A percentile compares a stretch with the other conserved stretches of the same genome.
Evolutionary conservation across 2,329 filamentous ascomycete genomes (phyloP).

Genomic region (Kalmusia sp.): DNA sequence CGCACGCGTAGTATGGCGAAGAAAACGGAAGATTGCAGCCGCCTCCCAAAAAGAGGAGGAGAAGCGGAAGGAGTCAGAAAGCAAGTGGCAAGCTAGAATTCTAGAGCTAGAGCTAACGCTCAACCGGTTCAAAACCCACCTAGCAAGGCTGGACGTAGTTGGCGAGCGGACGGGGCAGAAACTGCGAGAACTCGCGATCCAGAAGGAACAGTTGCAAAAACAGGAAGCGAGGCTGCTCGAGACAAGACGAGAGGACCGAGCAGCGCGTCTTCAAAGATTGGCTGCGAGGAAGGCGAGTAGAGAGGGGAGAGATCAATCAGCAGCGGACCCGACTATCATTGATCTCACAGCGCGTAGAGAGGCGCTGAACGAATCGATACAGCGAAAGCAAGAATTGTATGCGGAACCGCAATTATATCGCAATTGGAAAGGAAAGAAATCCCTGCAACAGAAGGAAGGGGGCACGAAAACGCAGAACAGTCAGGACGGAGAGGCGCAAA

Average conservation of each 20-base stretch:
- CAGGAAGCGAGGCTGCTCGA: background rate
- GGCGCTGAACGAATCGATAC: background rate
- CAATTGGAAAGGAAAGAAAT: too few species aligned
- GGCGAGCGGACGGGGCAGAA: too few species aligned
- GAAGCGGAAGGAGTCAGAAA: background rate
- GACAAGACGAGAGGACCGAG: background rate
- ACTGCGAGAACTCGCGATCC: too few species aligned
- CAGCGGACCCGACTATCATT: background rate
- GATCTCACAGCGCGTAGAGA: background rate
- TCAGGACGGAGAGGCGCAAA: too few species aligned
- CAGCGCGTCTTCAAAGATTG: too few species aligned
- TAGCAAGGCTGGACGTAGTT: too few species aligned
- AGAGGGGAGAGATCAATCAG: background rate
- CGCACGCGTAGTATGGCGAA: slow-evolving; percentile 5
- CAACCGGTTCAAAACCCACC: background rate
- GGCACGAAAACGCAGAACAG: too few species aligned
- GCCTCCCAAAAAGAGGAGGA: background rate
- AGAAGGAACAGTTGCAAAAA: background rate
- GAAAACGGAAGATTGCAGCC: slow-evolving; percentile 9
- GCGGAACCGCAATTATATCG: too few species aligned
- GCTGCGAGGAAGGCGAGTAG: background rate
- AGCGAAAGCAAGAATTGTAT: too few species aligned
- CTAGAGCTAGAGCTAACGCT: slow-evolving; percentile 6
- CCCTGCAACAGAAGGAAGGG: too few species aligned
- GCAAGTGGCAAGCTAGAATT: background rate